phyloP scores from a whole-genome alignment of 1,139 yeast genomes.

The Yamadazyma triangularis region DNA sequence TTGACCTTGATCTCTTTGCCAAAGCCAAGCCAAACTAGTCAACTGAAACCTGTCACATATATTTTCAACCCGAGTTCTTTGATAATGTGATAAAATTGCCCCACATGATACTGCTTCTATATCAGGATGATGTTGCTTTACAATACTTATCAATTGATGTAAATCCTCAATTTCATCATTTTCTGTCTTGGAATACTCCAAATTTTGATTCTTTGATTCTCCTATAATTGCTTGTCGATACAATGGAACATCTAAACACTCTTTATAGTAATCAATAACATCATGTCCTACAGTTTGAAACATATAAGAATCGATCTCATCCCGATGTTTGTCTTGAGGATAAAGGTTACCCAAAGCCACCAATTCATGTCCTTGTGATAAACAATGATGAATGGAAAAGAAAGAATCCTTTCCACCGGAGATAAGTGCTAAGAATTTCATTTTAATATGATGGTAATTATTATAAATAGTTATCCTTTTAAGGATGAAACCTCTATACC shows the following conservation, averaged over 20 bases:
- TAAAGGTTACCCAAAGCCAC: slow-evolving; percentile 80
- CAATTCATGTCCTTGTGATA: slow-evolving; percentile 77
- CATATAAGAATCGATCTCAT: slow-evolving; percentile 92
- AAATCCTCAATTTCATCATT: slow-evolving; percentile 89
- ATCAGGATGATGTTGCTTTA: slow-evolving; percentile 59
- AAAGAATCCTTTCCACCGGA: slow-evolving; percentile 98
- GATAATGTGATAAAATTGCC: slow-evolving; percentile 90
- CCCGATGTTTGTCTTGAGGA: slow-evolving; percentile 46
- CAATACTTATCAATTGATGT: slow-evolving; percentile 42
- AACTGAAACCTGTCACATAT: slow-evolving; percentile 75
- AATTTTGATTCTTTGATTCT: slow-evolving; percentile 53
- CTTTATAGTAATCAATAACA: slow-evolving; percentile 57
- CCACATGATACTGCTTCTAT: slow-evolving; percentile 89
- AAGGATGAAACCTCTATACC: no score
- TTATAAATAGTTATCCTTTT: no score
- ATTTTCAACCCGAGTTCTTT: slow-evolving; percentile 86
- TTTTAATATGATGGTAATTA: slow-evolving; percentile 19
- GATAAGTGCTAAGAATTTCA: slow-evolving; percentile 89
- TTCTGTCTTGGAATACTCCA: slow-evolving; percentile 63
- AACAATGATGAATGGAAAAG: slow-evolving; percentile 80
- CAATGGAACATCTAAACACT: slow-evolving; percentile 76
- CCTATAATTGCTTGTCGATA: slow-evolving; percentile 69
- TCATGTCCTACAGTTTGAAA: slow-evolving; percentile 98
- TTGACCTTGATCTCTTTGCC: slow-evolving; percentile 84
- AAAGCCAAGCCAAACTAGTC: slow-evolving; percentile 67